Evolutionary conservation across 495 filamentous ascomycete species (phyloP), one percentile per base, ranked within the genome.

Genomic region (Achaetomiella virescens): DNA sequence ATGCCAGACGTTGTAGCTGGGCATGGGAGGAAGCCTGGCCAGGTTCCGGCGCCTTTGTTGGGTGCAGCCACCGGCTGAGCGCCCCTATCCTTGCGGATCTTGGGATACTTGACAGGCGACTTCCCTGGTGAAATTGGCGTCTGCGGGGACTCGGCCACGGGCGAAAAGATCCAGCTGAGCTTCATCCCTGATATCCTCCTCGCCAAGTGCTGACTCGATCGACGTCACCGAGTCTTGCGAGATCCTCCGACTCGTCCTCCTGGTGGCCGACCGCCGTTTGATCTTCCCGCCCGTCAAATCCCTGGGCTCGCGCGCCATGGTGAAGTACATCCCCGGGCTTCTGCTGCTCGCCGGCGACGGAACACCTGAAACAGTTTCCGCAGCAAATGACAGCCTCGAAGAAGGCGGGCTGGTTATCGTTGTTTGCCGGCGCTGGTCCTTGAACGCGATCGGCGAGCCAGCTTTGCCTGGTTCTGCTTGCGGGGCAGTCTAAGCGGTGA

Each of bases 41-140:
- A 14, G 63, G 50, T 12, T 37, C 40, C 6, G 48, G 43, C 12
- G 29, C 18, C n/a, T 44, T 37, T n/a, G 15, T 9, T 15, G 2
- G 45, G 6, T 14, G 25, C 15, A 5, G 6, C 54, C 40, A 50
- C 54, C 21, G 31, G 40, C 27, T 46, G 45, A 3, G 10, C 33
- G 11, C 51, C 29, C 6, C 29, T 44, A 27, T 24, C 52, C 24
- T 51, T 66, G 20, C 62, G 61, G 12, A 77, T 72, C 53, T 70
- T 71, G 46, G 77, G 75, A 38, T 78, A 78, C 3, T 41, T 61
- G 10, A 76, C 72, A 4, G 73, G 74, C 25, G 70, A 71, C 17
- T 62, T 66, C 1, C 74, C 71, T 0, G 53, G 59, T n/a, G 66
- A 66, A 27, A 61, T 55, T 4, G 64, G 57, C 21, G 58, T 48